Conservation (phyloP, 148 eudicot genomes). For the Rhododendron ferrugineum region DNA sequence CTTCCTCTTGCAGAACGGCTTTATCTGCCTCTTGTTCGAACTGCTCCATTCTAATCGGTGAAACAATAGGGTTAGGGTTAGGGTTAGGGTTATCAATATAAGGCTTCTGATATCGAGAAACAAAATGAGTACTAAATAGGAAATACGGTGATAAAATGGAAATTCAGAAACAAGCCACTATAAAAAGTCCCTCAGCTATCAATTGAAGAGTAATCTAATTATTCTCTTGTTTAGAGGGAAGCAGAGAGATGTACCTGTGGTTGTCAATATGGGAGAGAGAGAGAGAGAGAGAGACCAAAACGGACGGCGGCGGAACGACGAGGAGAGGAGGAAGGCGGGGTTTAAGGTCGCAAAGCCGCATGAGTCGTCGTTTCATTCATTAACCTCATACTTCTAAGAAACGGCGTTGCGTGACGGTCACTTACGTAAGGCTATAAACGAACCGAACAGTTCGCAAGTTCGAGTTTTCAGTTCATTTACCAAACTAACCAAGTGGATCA, state of each 20-base stretch:
- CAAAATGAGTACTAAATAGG: too few relatives aligned
- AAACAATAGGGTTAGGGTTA: not conserved
- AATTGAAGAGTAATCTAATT: not conserved
- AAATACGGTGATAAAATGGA: not conserved
- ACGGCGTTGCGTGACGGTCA: too few relatives aligned
- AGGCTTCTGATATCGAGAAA: not conserved
- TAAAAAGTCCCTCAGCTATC: not conserved
- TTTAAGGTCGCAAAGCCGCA: not conserved
- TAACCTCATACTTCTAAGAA: too few relatives aligned
- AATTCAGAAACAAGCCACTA: not conserved
- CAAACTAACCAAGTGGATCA: too few relatives aligned
- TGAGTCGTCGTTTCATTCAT: too few relatives aligned
- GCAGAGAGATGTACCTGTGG: not conserved
- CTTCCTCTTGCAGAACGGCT: not conserved
- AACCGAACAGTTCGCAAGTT: too few relatives aligned
- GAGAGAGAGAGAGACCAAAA: not conserved
- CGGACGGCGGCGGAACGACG: not conserved
- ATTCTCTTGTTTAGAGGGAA: not conserved
- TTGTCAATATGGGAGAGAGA: not conserved
- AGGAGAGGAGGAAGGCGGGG: not conserved
- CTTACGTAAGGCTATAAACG: too few relatives aligned
- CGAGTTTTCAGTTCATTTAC: too few relatives aligned
- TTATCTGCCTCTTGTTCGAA: not conserved
- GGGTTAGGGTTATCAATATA: not conserved
- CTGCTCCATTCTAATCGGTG: conserved; percentile 7